phyloP scores from a whole-genome alignment of 1,284 basidiomycete genomes.

The Sanghuangporus baumii region DNA sequence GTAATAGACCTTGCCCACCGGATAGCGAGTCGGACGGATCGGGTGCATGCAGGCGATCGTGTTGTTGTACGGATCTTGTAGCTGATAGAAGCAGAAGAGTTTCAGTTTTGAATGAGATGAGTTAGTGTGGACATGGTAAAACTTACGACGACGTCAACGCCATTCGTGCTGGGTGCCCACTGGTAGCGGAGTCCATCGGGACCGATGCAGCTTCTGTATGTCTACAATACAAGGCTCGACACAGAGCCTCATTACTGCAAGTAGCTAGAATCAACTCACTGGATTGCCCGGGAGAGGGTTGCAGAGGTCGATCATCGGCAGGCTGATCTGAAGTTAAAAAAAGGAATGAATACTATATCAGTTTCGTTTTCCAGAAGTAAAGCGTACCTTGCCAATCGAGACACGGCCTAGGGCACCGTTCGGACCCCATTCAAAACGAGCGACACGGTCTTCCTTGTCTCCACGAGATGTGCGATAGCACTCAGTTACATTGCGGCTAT shows the following conservation, averaged over 20 bases:
- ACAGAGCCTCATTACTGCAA: not conserved
- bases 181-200: slow-evolving; percentile 75
- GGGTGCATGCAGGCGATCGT: slow-evolving; percentile 75
- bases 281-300: slow-evolving; percentile 54
- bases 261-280: slow-evolving; percentile 33
- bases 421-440: slow-evolving; percentile 77
- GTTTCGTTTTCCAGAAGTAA: slow-evolving; percentile 19
- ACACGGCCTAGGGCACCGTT: slow-evolving; percentile 76
- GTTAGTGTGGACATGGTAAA: slow-evolving; percentile 16
- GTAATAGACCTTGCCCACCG: slow-evolving; percentile 76
- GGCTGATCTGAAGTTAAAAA: slow-evolving; percentile 46
- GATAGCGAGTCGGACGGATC: slow-evolving; percentile 67
- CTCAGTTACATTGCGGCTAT: slow-evolving; percentile 59
- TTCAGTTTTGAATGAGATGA: slow-evolving; percentile 19
- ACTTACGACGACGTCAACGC: slow-evolving; percentile 59
- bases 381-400: slow-evolving; percentile 68
- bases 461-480: slow-evolving; percentile 70
- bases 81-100: slow-evolving; percentile 33
- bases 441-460: slow-evolving; percentile 78
- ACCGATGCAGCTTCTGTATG: slow-evolving; percentile 63
- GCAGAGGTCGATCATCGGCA: slow-evolving; percentile 76
- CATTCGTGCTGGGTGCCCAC: slow-evolving; percentile 60
- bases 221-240: slow-evolving; percentile 36
- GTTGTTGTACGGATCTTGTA: slow-evolving; percentile 62
- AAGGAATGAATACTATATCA: not conserved